Evolutionary conservation across 2,329 filamentous ascomycete species (phyloP).

Genomic region (Pyrenochaeta sp.): DNA sequence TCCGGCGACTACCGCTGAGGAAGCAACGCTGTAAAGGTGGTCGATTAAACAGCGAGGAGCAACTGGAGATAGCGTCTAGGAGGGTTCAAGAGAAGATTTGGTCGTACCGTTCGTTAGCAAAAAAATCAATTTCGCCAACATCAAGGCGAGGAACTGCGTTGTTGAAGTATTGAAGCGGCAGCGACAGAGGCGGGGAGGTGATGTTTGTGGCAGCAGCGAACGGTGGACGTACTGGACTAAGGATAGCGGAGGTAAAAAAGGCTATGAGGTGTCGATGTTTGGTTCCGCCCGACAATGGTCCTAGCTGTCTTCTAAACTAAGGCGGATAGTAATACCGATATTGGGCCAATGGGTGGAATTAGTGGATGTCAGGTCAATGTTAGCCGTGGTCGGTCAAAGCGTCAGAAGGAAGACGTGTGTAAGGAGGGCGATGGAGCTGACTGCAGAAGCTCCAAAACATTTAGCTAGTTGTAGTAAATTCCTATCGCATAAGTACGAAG

Average conservation of each 20-base stretch:
- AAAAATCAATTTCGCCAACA: constrained; percentile 18
- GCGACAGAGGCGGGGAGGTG: constrained; percentile 11
- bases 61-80: not conserved
- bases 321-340: constrained; percentile 25
- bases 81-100: constrained; percentile 10
- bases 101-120: constrained; percentile 18
- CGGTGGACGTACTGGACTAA: constrained; percentile 15
- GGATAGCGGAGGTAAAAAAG: constrained; percentile 12
- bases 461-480: not conserved
- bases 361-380: constrained; percentile 29
- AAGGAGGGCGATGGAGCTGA: constrained; percentile 40
- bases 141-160: constrained; percentile 15
- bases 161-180: constrained; percentile 6
- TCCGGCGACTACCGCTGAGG: constrained; percentile 3
- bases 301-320: constrained; percentile 18
- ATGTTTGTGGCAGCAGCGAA: constrained; percentile 17
- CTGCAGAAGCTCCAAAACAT: constrained; percentile 18
- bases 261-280: constrained; percentile 24
- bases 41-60: not conserved
- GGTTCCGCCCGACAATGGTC: constrained; percentile 19
- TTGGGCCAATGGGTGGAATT: constrained; percentile 25
- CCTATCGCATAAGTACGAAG: constrained; percentile 1
- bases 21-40: constrained; percentile 4
- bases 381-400: constrained; percentile 27
- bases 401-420: constrained; percentile 32